Evolutionary conservation across 768 basidiomycete species (phyloP), one percentile per base, ranked within the genome.

Genomic region (Leccinum sublutescens): DNA sequence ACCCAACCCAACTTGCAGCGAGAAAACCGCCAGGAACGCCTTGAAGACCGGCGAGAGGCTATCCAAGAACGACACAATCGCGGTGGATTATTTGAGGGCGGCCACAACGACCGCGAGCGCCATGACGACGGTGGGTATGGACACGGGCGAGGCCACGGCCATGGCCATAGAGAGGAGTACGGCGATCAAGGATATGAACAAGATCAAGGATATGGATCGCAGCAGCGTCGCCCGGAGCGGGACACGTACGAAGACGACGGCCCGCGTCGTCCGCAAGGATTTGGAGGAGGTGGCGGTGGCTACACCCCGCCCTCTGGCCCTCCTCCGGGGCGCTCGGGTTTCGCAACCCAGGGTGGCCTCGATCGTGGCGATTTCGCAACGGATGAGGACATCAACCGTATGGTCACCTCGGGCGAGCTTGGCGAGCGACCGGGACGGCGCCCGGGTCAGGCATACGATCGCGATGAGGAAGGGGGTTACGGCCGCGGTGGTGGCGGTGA

Each of bases 331-430:
- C 61, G 53, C 1, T 12, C 25, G 11, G 64, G 1, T 25, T n/a
- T 50, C 9, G 21, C 14, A 4, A 55, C 61, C 31, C 63, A 17
- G 14, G 64, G 66, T 4, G 70, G 63, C 5, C 52, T 70, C 17
- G 62, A 59, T 49, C 66, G 61, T 1, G 57, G 49, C n/a, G 70
- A 71, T 64, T 74, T 74, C 50, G 70, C 66, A 52, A 62, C 70
- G 50, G 70, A 71, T 61, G 68, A 49, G 4, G 70, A 72, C 1
- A 64, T 71, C 34, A 19, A 59, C 7, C 60, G 61, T 52, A 63
- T 72, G 64, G 53, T 74, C 49, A 1, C 47, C 3, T 4, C 55
- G 1, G 70, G 72, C 2, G 53, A 51, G 50, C 63, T 71, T 14
- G 7, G 25, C 6, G 43, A 8, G 8, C 8, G 47, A 2, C 33